A percentile compares a stretch with the other conserved stretches of the same genome.
Evolutionary conservation across 768 basidiomycete species (phyloP).

Genomic region (Agaricus blazei): DNA sequence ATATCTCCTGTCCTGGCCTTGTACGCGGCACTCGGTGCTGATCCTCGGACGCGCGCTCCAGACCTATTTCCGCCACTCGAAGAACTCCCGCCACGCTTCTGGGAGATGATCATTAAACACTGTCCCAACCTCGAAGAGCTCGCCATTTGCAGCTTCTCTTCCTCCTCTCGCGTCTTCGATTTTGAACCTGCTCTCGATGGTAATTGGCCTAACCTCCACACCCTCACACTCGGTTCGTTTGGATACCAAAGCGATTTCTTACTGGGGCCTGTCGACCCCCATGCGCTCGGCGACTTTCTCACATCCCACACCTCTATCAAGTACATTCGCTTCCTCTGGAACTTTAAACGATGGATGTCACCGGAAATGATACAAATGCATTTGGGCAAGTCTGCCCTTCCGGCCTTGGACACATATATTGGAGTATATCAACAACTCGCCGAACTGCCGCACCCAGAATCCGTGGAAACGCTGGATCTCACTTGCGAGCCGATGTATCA

Average conservation of each 20-base stretch:
- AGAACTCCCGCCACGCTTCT: slow-evolving; percentile 34
- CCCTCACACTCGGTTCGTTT: slow-evolving; percentile 45
- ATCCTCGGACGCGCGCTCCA: slow-evolving; percentile 10
- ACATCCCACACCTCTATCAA: slow-evolving; percentile 30
- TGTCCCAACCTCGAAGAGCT: slow-evolving; percentile 47
- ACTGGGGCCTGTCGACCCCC: slow-evolving; percentile 24
- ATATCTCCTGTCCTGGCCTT: background rate
- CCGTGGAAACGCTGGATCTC: slow-evolving; percentile 38
- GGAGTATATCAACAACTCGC: slow-evolving; percentile 45
- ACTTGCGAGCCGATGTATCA: slow-evolving; percentile 46
- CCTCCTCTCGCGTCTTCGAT: slow-evolving; percentile 38
- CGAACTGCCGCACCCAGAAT: slow-evolving; percentile 28
- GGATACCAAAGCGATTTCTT: slow-evolving; percentile 43
- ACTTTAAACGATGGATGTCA: slow-evolving; percentile 45
- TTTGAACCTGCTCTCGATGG: slow-evolving; percentile 35
- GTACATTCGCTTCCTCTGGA: slow-evolving; percentile 44
- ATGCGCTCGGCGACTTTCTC: slow-evolving; percentile 31
- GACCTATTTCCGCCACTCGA: slow-evolving; percentile 36
- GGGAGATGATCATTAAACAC: slow-evolving; percentile 42
- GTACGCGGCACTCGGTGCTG: background rate
- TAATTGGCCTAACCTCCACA: slow-evolving; percentile 34
- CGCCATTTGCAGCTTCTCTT: slow-evolving; percentile 45
- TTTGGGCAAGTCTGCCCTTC: slow-evolving; percentile 24
- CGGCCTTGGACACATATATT: slow-evolving; percentile 35
- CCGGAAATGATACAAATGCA: slow-evolving; percentile 32